Percentiles rank a stretch among this genome's conserved stretches.
Conservation (phyloP, 2,329 filamentous ascomycete species). For the Fusarium mangiferae region DNA sequence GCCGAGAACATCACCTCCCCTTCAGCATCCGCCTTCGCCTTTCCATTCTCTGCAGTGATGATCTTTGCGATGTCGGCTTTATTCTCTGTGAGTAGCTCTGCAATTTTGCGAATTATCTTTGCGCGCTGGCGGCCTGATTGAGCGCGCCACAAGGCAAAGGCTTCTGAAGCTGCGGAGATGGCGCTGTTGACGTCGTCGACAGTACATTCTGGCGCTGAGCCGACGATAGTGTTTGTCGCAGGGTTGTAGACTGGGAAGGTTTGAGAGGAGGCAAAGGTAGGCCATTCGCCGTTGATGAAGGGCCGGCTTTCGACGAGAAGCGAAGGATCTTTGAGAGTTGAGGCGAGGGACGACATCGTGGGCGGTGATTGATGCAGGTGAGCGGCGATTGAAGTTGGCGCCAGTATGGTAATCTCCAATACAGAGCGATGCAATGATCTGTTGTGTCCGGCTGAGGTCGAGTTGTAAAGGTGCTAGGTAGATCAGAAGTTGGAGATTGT, state of each 20-base stretch:
- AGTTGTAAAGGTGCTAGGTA: neutral
- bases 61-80: conserved; percentile 71
- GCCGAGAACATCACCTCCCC: conserved; percentile 69
- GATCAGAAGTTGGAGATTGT: neutral
- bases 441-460: neutral
- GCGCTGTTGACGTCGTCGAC: conserved; percentile 73
- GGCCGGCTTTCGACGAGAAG: conserved; percentile 43
- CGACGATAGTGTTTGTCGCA: conserved; percentile 73
- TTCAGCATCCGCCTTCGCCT: conserved; percentile 69
- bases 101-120: conserved; percentile 70
- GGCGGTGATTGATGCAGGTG: neutral
- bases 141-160: conserved; percentile 65
- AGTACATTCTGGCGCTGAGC: conserved; percentile 76
- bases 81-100: conserved; percentile 71
- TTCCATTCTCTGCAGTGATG: conserved; percentile 77
- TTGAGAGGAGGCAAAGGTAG: conserved; percentile 73
- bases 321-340: conserved; percentile 14
- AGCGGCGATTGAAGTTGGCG: too few relatives aligned
- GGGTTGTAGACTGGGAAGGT: conserved; percentile 79
- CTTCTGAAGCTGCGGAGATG: conserved; percentile 71
- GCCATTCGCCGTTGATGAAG: conserved; percentile 81
- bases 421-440: neutral
- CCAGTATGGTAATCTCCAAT: neutral
- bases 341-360: conserved; percentile 14
- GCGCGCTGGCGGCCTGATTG: conserved; percentile 68